phyloP scores from a whole-genome alignment of 208 protist species.

The Leishmania major region DNA sequence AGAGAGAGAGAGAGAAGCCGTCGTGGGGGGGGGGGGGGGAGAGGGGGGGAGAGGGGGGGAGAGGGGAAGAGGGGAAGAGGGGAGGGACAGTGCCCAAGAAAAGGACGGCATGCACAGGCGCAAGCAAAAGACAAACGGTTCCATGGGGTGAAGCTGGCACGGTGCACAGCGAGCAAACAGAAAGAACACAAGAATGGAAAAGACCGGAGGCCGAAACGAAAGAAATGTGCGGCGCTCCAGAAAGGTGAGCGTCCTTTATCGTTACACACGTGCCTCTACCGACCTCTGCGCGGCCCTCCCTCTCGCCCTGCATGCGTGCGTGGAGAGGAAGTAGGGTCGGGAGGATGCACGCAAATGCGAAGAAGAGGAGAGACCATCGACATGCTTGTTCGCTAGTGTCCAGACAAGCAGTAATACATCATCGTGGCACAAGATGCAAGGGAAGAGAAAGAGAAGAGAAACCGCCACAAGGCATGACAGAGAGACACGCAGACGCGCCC shows the following conservation, averaged over 20 bases:
- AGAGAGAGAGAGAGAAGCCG: not conserved
- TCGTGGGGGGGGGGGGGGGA: not conserved
- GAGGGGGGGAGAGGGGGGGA: not conserved
- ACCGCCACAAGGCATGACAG: not conserved
- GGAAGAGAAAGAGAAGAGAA: constrained; percentile 6
- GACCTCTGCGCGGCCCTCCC: not conserved
- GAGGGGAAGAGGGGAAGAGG: not conserved
- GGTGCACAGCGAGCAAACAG: too few species aligned
- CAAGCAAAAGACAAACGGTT: not conserved
- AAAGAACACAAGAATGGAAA: too few species aligned
- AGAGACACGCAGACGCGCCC: not conserved
- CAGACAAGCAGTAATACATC: not conserved
- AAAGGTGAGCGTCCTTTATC: not conserved
- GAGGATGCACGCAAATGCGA: too few species aligned
- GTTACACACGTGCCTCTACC: not conserved
- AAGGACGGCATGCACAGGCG: not conserved
- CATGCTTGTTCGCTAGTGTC: not conserved
- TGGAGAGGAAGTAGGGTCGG: not conserved
- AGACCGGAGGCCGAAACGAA: not conserved
- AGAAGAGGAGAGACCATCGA: not conserved
- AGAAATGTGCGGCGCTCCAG: not conserved
- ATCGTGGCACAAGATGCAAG: constrained; percentile 8
- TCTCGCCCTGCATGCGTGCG: not conserved
- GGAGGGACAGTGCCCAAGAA: not conserved
- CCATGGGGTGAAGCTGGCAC: not conserved